Base-by-base conservation (phyloP, 129 eudicot genomes). In the Tagetes erecta region DNA sequence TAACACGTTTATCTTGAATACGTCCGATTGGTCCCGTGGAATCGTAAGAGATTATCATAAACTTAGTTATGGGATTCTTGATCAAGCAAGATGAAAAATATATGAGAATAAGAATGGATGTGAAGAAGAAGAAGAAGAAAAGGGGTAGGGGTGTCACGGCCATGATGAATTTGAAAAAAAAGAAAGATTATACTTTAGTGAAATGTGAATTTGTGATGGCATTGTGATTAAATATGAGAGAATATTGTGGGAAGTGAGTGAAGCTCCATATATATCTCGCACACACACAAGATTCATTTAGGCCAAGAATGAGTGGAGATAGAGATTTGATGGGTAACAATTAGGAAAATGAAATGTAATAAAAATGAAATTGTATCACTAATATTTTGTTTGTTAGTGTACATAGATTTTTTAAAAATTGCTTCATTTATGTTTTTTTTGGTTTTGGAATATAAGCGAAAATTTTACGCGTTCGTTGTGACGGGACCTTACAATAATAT, bases 181-280 rank as follows among this genome's bases (percentile, higher is more conserved):
- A 20, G 27, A 20, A 20, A 36, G 66, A 65, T 42, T 50, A 42
- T 46, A 47, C 11, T 45, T 45, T 39, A 49, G 75, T 57, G 70
- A 77, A 69, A 60, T 57, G 71, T 69, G 70, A 68, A 69, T 56
- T 14, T 57, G 67, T 72, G 83, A 72, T 65, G 78, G 55, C 60
- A 50, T 79, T 46, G 20, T 64, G 59, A 72, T 65, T 72, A 72
- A 71, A 79, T 73, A 79, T 72, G 78, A 74, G 83, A 79, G 70
- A 79, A 44, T 72, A 60, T 65, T 79, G 56, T 36, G 78, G 78
- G 37, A 11, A 58, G 35, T 27, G 64, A 59, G 37, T 56, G 69
- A 66, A 76, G 50, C 57, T 67, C 68, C 75, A 78, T 62, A 33
- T 70, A 37, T 60, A 27, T 63, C 58, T 70, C 65, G 5, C 12